Conservation (phyloP, 225 moss, liverwort and hornwort genomes). For the Sphagnum tenellum region DNA sequence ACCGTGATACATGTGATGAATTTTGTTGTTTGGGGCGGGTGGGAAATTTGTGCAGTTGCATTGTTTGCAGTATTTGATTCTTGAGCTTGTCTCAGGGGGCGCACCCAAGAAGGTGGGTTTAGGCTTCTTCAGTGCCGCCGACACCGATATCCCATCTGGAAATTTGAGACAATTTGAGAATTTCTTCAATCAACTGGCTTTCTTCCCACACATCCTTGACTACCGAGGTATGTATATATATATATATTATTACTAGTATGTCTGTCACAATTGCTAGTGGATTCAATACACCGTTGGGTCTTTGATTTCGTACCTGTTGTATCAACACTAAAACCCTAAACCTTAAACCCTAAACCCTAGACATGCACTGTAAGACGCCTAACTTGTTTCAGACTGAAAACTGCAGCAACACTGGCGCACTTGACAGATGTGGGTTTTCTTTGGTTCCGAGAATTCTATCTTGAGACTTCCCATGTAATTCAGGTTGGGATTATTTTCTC, state of each 20-base stretch:
- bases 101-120: conserved; percentile 42
- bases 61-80: conserved; percentile 47
- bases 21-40: too few relatives aligned
- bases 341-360: too few relatives aligned
- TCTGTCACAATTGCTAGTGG: too few relatives aligned
- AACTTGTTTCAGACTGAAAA: too few relatives aligned
- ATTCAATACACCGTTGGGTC: too few relatives aligned
- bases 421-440: conserved; percentile 87
- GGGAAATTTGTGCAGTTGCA: conserved; percentile 25
- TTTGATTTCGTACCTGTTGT: too few relatives aligned
- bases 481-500: conserved; percentile 41
- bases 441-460: conserved; percentile 98
- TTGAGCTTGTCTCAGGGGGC: conserved; percentile 46
- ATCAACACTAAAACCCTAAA: too few relatives aligned
- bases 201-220: conserved; percentile 54
- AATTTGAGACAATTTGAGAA: conserved; percentile 43
- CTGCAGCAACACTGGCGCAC: conserved; percentile 84
- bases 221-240: conserved; percentile 26
- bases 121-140: conserved; percentile 51
- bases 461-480: conserved; percentile 93
- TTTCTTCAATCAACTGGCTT: conserved; percentile 40
- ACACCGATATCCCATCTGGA: conserved; percentile 34
- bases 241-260: too few relatives aligned
- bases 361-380: too few relatives aligned
- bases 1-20: too few relatives aligned